These are phyloP conservation scores for Fusarium xylarioides DNA, from an alignment of 2,329 filamentous ascomycete species.

Conservation along the genomic window DNA sequence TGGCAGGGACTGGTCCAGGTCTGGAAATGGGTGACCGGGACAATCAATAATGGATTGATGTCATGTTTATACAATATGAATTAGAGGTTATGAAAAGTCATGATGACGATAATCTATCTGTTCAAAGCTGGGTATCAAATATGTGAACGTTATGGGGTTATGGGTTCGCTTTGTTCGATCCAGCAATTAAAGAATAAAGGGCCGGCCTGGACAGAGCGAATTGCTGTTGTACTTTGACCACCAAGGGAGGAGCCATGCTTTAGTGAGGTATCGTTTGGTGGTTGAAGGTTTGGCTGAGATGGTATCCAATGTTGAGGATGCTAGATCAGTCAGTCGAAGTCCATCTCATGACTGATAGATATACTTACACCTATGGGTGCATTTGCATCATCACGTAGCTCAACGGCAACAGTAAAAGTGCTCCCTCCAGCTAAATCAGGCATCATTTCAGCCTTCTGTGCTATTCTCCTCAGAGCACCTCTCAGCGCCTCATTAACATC, in stretches of 20 bases:
- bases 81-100: slow-evolving; percentile 39
- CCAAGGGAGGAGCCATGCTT: slow-evolving; percentile 45
- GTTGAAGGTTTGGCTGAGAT: slow-evolving; percentile 58
- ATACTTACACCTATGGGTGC: slow-evolving; percentile 65
- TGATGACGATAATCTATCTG: slow-evolving; percentile 36
- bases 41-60: slow-evolving; percentile 24
- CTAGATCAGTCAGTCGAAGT: slow-evolving; percentile 43
- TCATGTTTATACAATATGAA: slow-evolving; percentile 33
- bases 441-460: slow-evolving; percentile 67
- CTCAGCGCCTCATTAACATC: slow-evolving; percentile 79
- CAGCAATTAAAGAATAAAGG: slow-evolving; percentile 73
- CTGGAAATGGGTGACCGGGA: slow-evolving; percentile 32
- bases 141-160: not conserved
- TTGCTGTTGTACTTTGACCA: slow-evolving; percentile 56
- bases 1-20: slow-evolving; percentile 29
- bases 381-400: slow-evolving; percentile 69
- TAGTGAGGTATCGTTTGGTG: slow-evolving; percentile 44
- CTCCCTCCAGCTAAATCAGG: slow-evolving; percentile 68
- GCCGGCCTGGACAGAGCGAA: slow-evolving; percentile 65
- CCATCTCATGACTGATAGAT: slow-evolving; percentile 25
- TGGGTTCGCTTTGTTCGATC: slow-evolving; percentile 56
- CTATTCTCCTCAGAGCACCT: slow-evolving; percentile 70
- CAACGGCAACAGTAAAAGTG: slow-evolving; percentile 80
- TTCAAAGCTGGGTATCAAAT: slow-evolving; percentile 15
- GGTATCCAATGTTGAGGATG: slow-evolving; percentile 71